Evolutionary conservation across 1,284 basidiomycete species (phyloP).

Genomic region (Pseudozyma tsukubaensis): DNA sequence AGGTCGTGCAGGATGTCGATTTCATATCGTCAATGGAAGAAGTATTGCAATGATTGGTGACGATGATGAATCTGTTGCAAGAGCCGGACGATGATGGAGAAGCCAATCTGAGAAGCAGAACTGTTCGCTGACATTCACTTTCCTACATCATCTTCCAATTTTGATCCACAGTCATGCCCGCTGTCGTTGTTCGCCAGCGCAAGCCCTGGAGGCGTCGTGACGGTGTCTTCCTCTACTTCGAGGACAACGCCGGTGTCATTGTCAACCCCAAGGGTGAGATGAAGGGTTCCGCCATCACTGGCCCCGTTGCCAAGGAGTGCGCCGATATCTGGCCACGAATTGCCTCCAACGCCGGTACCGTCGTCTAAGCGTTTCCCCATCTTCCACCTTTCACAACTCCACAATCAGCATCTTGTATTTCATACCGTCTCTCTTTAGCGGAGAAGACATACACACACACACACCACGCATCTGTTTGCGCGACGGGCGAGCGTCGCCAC

Average conservation of each 20-base stretch:
- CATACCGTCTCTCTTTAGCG: slow-evolving; percentile 44
- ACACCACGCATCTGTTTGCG: slow-evolving; percentile 31
- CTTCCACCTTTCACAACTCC: background rate
- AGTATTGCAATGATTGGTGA: too few species aligned
- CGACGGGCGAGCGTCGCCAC: slow-evolving; percentile 29
- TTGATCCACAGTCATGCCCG: slow-evolving; percentile 84
- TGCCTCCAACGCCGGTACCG: slow-evolving; percentile 92
- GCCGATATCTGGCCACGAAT: slow-evolving; percentile 99
- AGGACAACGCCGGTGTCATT: slow-evolving; percentile 73
- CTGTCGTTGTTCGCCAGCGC: slow-evolving; percentile 95
- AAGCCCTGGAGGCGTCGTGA: slow-evolving; percentile 98
- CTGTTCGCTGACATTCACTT: slow-evolving; percentile 25
- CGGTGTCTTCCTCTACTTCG: slow-evolving; percentile 99
- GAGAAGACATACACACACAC: slow-evolving; percentile 17
- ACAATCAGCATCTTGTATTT: slow-evolving; percentile 34
- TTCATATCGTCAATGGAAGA: too few species aligned
- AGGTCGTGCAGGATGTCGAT: too few species aligned
- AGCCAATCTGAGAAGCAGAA: too few species aligned
- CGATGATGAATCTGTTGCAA: too few species aligned
- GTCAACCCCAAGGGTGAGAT: slow-evolving; percentile 98
- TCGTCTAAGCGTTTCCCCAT: slow-evolving; percentile 75
- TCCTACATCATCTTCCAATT: slow-evolving; percentile 3
- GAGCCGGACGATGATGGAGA: slow-evolving; percentile 8
- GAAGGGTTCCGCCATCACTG: slow-evolving; percentile 95
- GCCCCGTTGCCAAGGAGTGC: slow-evolving; percentile 96